A percentile compares a stretch with the other conserved stretches of the same genome.
These are phyloP conservation scores for Chlorella vulgaris DNA, from an alignment of 139 green algal genomes.

Conservation along the genomic window DNA sequence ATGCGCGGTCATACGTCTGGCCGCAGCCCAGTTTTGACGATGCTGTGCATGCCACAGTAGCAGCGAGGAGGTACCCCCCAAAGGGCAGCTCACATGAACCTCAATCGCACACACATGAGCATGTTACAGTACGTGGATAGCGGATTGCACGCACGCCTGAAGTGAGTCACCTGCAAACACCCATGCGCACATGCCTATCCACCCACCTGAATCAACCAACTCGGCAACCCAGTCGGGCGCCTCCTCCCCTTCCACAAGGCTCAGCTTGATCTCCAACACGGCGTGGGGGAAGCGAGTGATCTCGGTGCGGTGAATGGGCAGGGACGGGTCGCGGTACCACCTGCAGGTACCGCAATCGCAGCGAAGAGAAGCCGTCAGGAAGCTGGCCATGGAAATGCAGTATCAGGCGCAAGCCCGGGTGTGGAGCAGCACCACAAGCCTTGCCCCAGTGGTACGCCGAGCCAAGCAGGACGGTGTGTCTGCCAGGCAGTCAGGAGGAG, in stretches of 20 bases:
- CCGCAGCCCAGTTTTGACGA: no score
- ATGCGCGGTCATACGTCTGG: no score
- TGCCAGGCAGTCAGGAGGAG: background rate
- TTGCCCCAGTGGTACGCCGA: background rate
- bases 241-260: constrained; percentile 78
- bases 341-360: background rate
- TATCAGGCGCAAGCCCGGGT: no score
- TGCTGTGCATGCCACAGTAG: constrained; percentile 83
- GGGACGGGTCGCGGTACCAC: constrained; percentile 75
- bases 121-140: no score
- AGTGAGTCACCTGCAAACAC: background rate
- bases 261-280: constrained; percentile 95
- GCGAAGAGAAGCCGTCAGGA: background rate
- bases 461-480: background rate
- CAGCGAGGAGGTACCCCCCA: background rate
- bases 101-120: constrained; percentile 41
- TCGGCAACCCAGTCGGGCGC: constrained; percentile 86
- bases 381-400: background rate
- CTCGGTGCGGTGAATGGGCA: constrained; percentile 80
- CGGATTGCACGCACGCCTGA: background rate
- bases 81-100: constrained; percentile 51
- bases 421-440: background rate
- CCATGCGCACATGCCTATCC: background rate
- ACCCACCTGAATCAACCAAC: constrained; percentile 72
- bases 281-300: constrained; percentile 93